These are phyloP conservation scores for Leccinum broughii DNA, from an alignment of 768 basidiomycete species.

Conservation along the genomic window DNA sequence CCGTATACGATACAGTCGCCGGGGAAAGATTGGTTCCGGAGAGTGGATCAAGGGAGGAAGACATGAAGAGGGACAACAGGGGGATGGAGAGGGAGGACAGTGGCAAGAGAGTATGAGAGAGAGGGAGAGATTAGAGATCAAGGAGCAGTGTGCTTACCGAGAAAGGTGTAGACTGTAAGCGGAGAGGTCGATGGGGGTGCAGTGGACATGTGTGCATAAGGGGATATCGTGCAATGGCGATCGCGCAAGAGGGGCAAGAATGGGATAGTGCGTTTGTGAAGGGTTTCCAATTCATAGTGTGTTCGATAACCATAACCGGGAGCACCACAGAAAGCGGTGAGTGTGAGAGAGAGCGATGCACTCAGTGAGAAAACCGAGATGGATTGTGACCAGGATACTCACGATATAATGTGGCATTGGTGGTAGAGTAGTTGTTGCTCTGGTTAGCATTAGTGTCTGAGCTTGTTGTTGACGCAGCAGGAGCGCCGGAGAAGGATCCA, in stretches of 20 bases:
- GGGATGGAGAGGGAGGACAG: conserved; percentile 15
- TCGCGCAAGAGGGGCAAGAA: conserved; percentile 3
- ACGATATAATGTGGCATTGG: conserved; percentile 31
- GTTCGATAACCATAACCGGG: neutral
- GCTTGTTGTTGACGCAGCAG: neutral
- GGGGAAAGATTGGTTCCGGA: conserved; percentile 6
- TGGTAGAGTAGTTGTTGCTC: neutral
- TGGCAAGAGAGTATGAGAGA: neutral
- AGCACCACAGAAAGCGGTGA: neutral
- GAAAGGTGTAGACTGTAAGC: conserved; percentile 33
- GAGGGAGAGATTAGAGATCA: neutral
- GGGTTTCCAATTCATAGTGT: neutral
- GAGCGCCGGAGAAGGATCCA: neutral
- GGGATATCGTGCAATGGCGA: conserved; percentile 3
- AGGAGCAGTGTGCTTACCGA: conserved; percentile 23
- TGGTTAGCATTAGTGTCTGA: neutral
- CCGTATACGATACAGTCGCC: conserved; percentile 36
- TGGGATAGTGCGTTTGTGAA: neutral
- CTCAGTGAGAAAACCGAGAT: conserved; percentile 21
- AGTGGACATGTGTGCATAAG: conserved; percentile 2
- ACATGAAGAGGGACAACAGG: conserved; percentile 14
- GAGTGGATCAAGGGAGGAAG: conserved; percentile 7
- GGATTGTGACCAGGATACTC: conserved; percentile 15
- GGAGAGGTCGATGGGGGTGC: conserved; percentile 3
- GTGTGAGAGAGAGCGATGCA: conserved; percentile 11